phyloP scores from a whole-genome alignment of 192 early-diverging fungal genomes.

The Entomortierella beljakovae region DNA sequence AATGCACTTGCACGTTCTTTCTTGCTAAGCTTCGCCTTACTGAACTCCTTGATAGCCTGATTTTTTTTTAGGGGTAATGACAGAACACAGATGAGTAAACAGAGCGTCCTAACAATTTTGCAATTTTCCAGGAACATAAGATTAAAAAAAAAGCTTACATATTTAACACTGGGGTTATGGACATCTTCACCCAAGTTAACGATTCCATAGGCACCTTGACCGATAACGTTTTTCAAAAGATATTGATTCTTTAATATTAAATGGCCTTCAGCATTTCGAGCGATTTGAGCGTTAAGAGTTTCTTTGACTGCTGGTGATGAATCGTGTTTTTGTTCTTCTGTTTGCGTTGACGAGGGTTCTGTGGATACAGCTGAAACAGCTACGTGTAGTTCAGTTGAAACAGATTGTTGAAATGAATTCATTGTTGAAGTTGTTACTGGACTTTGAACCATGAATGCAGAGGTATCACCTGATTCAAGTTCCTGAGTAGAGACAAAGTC shows the following conservation, averaged over 20 bases:
- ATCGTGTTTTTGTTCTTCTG: too few species aligned
- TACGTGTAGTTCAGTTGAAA: too few species aligned
- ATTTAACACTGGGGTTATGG: slow-evolving; percentile 59
- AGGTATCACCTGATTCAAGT: slow-evolving; percentile 9
- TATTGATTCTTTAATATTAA: slow-evolving; percentile 91
- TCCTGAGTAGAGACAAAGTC: not conserved
- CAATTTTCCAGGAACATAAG: not conserved
- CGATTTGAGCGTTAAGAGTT: slow-evolving; percentile 67
- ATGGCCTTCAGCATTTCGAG: slow-evolving; percentile 75
- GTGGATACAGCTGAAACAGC: not conserved
- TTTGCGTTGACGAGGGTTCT: not conserved
- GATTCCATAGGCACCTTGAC: slow-evolving; percentile 91
- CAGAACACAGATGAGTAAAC: not conserved
- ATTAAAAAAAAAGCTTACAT: slow-evolving; percentile 55
- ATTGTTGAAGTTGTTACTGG: slow-evolving; percentile 17
- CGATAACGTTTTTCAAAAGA: slow-evolving; percentile 77
- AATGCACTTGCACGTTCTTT: slow-evolving; percentile 67
- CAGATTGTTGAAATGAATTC: too few species aligned
- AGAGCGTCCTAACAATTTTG: not conserved
- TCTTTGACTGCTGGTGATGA: slow-evolving; percentile 26
- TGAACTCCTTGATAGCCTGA: slow-evolving; percentile 96
- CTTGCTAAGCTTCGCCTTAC: slow-evolving; percentile 85
- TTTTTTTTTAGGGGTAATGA: too few species aligned
- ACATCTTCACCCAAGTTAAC: slow-evolving; percentile 81
- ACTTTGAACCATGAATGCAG: slow-evolving; percentile 23